A percentile compares a stretch with the other conserved stretches of the same genome.
Conservation (phyloP, 2,329 filamentous ascomycete genomes). For the Aplosporella prunicola region DNA sequence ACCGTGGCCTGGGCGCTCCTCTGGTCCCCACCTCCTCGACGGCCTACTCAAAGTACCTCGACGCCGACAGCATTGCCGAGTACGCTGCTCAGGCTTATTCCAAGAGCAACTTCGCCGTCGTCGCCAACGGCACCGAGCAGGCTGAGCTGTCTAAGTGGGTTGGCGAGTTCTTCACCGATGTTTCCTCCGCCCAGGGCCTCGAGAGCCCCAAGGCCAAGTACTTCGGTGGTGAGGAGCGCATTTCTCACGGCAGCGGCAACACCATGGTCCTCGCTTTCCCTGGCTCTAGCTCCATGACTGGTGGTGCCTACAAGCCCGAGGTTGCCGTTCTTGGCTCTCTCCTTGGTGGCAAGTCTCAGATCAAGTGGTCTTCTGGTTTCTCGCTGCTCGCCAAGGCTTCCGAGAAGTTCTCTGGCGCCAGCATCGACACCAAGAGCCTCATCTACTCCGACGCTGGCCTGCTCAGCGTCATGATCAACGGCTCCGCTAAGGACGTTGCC, state of each 20-base stretch:
- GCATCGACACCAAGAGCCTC: slow-evolving; percentile 64
- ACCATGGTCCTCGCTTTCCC: slow-evolving; percentile 86
- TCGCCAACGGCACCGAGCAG: slow-evolving; percentile 78
- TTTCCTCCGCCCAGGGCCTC: slow-evolving; percentile 43
- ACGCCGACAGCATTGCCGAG: slow-evolving; percentile 61
- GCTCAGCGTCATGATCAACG: slow-evolving; percentile 71
- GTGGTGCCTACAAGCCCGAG: slow-evolving; percentile 76
- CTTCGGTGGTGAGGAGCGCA: slow-evolving; percentile 89
- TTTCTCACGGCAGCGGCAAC: slow-evolving; percentile 67
- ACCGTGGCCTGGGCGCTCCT: slow-evolving; percentile 78
- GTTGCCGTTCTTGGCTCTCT: slow-evolving; percentile 78
- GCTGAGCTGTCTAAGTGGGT: slow-evolving; percentile 79
- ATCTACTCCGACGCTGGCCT: slow-evolving; percentile 93
- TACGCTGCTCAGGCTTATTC: slow-evolving; percentile 74
- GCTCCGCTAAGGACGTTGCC: slow-evolving; percentile 62
- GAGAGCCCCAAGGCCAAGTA: slow-evolving; percentile 67
- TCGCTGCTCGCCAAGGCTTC: slow-evolving; percentile 77
- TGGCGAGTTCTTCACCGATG: slow-evolving; percentile 76
- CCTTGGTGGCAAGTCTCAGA: slow-evolving; percentile 78
- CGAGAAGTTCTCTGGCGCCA: slow-evolving; percentile 54
- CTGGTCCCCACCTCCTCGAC: slow-evolving; percentile 63
- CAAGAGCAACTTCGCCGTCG: slow-evolving; percentile 83
- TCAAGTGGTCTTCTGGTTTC: slow-evolving; percentile 96
- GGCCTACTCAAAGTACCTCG: slow-evolving; percentile 70
- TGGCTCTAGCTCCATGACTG: slow-evolving; percentile 66